Percentiles rank a stretch among this genome's conserved stretches.
These are phyloP conservation scores for Komagataea norvegica DNA, from an alignment of 1,139 yeast genomes.

Conservation along the genomic window DNA sequence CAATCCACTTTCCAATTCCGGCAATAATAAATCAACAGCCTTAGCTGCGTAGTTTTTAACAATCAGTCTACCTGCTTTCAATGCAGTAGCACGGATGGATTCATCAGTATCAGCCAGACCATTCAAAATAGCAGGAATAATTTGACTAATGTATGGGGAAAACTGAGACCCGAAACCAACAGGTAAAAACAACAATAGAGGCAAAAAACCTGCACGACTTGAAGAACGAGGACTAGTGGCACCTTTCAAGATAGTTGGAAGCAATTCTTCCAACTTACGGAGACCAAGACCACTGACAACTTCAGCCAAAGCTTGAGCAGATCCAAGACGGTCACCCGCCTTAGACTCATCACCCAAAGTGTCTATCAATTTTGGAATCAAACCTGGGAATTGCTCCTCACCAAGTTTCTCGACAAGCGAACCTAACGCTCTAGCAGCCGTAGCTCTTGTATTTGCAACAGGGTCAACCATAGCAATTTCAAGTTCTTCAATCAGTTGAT, in stretches of 20 bases:
- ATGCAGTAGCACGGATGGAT: conserved; percentile 80
- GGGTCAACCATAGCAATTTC: conserved; percentile 98
- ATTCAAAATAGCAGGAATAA: conserved; percentile 83
- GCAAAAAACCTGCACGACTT: conserved; percentile 91
- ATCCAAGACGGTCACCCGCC: conserved; percentile 91
- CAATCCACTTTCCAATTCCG: conserved; percentile 89
- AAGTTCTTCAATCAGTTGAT: conserved; percentile 70
- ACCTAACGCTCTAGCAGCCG: conserved; percentile 96
- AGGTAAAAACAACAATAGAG: conserved; percentile 82
- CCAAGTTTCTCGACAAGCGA: conserved; percentile 94
- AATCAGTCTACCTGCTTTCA: conserved; percentile 88
- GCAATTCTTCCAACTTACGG: conserved; percentile 76
- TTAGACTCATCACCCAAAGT: conserved; percentile 77
- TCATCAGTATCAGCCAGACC: conserved; percentile 92
- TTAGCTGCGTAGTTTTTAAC: conserved; percentile 89
- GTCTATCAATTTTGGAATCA: conserved; percentile 74
- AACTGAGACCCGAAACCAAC: conserved; percentile 92
- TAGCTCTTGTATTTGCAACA: conserved; percentile 94
- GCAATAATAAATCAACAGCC: conserved; percentile 89
- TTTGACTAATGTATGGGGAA: conserved; percentile 78
- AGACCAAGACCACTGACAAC: conserved; percentile 90
- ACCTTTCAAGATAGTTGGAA: conserved; percentile 75
- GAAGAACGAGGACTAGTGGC: conserved; percentile 62
- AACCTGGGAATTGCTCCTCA: conserved; percentile 90
- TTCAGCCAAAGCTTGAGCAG: conserved; percentile 96